phyloP scores from a whole-genome alignment of 2,329 filamentous ascomycete genomes.

The Stagonosporopsis tanaceti region DNA sequence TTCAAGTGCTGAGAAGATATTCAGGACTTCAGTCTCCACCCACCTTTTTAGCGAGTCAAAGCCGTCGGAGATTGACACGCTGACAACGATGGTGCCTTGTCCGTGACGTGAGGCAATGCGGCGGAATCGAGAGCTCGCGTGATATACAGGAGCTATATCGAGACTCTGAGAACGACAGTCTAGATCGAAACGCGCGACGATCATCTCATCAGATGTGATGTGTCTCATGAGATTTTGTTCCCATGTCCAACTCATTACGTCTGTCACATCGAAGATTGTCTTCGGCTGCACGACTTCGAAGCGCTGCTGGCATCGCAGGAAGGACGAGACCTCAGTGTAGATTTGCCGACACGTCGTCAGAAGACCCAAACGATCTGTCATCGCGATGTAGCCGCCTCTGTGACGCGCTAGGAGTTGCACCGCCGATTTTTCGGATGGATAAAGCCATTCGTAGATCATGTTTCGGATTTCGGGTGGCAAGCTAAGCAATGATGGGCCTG shows the following conservation, averaged over 20 bases:
- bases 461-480: conserved; percentile 7
- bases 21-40: neutral
- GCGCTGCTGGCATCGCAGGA: neutral
- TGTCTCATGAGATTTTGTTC: neutral
- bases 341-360: neutral
- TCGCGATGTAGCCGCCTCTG: conserved; percentile 1
- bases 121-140: neutral
- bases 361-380: neutral
- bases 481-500: neutral
- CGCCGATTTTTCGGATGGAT: neutral
- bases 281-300: neutral
- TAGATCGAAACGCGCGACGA: neutral
- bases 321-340: neutral
- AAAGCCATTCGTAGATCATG: neutral
- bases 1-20: too few relatives aligned
- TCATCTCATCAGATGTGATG: neutral
- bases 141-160: neutral
- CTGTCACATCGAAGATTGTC: neutral
- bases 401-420: neutral
- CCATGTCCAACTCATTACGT: neutral
- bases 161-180: neutral
- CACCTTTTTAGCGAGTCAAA: neutral
- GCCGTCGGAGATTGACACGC: neutral
- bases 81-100: neutral
- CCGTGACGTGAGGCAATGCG: too few relatives aligned